These are phyloP conservation scores for Aristolochia fimbriata DNA, from an alignment of 164 flowering plant species.

Conservation along the genomic window DNA sequence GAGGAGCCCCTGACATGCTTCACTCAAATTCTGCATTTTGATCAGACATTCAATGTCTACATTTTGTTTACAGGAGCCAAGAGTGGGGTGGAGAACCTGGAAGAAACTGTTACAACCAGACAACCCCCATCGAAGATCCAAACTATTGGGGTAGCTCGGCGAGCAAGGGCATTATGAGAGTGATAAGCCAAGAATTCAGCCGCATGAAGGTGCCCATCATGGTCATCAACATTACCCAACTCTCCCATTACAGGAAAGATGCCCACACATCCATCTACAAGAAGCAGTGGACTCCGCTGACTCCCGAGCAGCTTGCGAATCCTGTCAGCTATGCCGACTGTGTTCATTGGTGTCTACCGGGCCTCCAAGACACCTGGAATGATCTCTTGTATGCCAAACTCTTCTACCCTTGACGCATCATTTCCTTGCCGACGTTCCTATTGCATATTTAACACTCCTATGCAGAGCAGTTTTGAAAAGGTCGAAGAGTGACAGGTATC, in stretches of 20 bases:
- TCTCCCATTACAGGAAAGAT: conserved; percentile 74
- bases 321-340: conserved; percentile 84
- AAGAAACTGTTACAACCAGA: conserved; percentile 69
- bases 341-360: conserved; percentile 91
- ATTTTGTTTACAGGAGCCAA: conserved; percentile 33
- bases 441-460: neutral
- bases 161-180: conserved; percentile 53
- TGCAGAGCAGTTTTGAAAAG: neutral
- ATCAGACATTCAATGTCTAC: neutral
- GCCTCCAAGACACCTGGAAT: conserved; percentile 94
- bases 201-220: conserved; percentile 49
- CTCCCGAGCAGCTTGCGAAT: conserved; percentile 60
- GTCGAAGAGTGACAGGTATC: neutral
- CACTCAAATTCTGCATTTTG: no score
- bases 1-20: no score
- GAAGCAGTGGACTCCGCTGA: conserved; percentile 81
- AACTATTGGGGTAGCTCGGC: conserved; percentile 61
- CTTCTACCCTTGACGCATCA: conserved; percentile 42
- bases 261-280: conserved; percentile 87
- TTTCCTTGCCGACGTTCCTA: neutral
- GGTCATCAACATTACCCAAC: conserved; percentile 78
- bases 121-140: conserved; percentile 53
- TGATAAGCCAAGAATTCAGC: conserved; percentile 54
- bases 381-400: conserved; percentile 75
- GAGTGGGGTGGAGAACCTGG: conserved; percentile 71